Evolutionary conservation across 768 basidiomycete genomes (phyloP).

Genomic region (Amyloporia xantha): DNA sequence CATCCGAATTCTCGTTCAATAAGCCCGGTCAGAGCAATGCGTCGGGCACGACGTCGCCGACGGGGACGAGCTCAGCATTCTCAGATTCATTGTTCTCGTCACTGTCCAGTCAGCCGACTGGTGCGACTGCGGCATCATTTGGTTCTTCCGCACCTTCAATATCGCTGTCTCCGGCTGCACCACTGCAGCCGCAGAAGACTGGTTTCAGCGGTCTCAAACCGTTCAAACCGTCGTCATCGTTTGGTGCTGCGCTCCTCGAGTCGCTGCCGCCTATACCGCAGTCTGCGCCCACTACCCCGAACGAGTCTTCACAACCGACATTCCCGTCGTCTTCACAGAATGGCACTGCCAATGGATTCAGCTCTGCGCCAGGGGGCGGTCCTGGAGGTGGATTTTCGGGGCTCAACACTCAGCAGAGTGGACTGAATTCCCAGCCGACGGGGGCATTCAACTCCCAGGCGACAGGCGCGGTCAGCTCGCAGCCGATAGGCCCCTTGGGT

Average conservation of each 20-base stretch:
- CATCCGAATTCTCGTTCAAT: slow-evolving; percentile 62
- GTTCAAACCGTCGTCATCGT: slow-evolving; percentile 48
- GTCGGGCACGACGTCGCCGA: slow-evolving; percentile 23
- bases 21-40: slow-evolving; percentile 23
- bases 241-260: slow-evolving; percentile 45
- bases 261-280: slow-evolving; percentile 63
- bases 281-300: slow-evolving; percentile 44
- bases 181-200: slow-evolving; percentile 41
- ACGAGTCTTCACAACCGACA: slow-evolving; percentile 12
- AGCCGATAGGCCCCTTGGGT: slow-evolving; percentile 28
- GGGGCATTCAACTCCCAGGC: slow-evolving; percentile 37
- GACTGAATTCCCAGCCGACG: slow-evolving; percentile 23
- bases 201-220: slow-evolving; percentile 47
- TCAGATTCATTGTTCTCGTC: slow-evolving; percentile 44
- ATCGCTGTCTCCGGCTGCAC: slow-evolving; percentile 21
- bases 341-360: neutral
- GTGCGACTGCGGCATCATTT: slow-evolving; percentile 29
- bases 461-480: slow-evolving; percentile 40
- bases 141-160: slow-evolving; percentile 26
- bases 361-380: slow-evolving; percentile 5
- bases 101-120: slow-evolving; percentile 47
- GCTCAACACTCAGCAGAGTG: slow-evolving; percentile 2
- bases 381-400: slow-evolving; percentile 6
- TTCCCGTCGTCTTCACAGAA: slow-evolving; percentile 7
- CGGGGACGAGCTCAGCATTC: slow-evolving; percentile 36